Conservation (phyloP, 495 filamentous ascomycete genomes). For the Elaphomyces granulatus region DNA sequence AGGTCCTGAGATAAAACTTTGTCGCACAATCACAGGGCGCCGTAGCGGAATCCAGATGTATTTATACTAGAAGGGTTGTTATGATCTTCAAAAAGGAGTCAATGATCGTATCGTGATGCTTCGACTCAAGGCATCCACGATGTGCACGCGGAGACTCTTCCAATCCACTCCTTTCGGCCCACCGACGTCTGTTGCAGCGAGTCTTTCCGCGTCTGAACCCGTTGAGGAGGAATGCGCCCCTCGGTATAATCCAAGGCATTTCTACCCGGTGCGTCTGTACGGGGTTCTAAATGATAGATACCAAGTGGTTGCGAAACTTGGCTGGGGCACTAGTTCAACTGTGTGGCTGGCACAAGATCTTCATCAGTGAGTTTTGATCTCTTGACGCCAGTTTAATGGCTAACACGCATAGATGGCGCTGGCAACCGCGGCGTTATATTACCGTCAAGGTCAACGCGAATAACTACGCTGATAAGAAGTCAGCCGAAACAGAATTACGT, state of each 20-base stretch:
- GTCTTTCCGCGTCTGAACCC: not conserved
- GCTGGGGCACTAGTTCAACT: slow-evolving; percentile 31
- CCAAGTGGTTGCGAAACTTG: slow-evolving; percentile 31
- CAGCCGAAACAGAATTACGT: slow-evolving; percentile 14
- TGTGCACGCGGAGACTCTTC: too few relatives aligned
- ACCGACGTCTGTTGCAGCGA: not conserved
- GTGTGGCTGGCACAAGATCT: slow-evolving; percentile 35
- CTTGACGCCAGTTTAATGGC: slow-evolving; percentile 2
- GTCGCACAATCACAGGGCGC: too few relatives aligned
- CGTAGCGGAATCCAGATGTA: too few relatives aligned
- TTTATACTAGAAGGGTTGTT: too few relatives aligned
- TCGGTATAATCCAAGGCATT: slow-evolving; percentile 21
- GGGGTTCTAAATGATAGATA: slow-evolving; percentile 25
- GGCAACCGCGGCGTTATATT: slow-evolving; percentile 14
- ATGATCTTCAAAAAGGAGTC: too few relatives aligned
- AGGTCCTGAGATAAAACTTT: too few relatives aligned
- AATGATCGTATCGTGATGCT: too few relatives aligned
- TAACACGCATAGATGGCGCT: slow-evolving; percentile 11
- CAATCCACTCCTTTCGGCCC: not conserved
- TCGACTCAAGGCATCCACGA: too few relatives aligned
- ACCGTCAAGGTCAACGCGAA: slow-evolving; percentile 17
- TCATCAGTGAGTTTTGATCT: slow-evolving; percentile 13
- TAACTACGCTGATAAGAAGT: slow-evolving; percentile 10
- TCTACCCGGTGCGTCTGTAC: slow-evolving; percentile 30
- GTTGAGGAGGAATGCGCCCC: slow-evolving; percentile 24